phyloP scores from a whole-genome alignment of 1,284 basidiomycete genomes.

The Exobasidium rhododendri region DNA sequence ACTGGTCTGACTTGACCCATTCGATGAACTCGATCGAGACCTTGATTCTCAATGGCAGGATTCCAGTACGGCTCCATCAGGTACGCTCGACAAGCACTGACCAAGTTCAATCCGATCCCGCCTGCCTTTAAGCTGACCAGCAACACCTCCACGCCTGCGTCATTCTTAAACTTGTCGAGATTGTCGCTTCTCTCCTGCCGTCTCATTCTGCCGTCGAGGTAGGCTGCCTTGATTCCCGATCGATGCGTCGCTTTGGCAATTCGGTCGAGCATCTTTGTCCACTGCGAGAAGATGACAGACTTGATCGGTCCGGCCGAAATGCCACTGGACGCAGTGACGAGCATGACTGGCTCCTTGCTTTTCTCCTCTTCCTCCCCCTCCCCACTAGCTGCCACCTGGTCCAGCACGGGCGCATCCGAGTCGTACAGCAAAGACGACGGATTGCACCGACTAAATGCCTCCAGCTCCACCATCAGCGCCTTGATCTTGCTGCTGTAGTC shows the following conservation, averaged over 20 bases:
- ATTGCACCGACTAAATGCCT: constrained; percentile 51
- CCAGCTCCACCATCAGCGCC: constrained; percentile 44
- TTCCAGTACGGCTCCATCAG: constrained; percentile 97
- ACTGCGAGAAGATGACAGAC: constrained; percentile 59
- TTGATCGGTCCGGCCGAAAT: constrained; percentile 32
- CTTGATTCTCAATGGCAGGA: constrained; percentile 74
- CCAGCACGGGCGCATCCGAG: constrained; percentile 37
- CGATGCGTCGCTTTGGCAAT: constrained; percentile 39
- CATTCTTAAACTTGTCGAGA: constrained; percentile 36
- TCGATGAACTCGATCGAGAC: constrained; percentile 48
- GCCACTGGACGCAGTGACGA: constrained; percentile 20
- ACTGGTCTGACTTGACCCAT: constrained; percentile 48
- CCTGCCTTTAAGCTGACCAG: constrained; percentile 54
- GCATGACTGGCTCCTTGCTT: constrained; percentile 27
- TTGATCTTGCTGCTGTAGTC: constrained; percentile 48
- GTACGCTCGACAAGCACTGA: constrained; percentile 66
- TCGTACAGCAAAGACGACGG: constrained; percentile 40
- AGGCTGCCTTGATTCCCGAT: constrained; percentile 38
- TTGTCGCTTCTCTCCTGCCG: constrained; percentile 35
- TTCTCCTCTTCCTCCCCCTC: constrained; percentile 8
- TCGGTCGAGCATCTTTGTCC: constrained; percentile 53
- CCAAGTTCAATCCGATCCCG: constrained; percentile 68
- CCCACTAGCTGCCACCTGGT: constrained; percentile 33
- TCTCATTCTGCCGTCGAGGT: constrained; percentile 50
- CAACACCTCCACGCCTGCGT: constrained; percentile 45